Percentiles rank a stretch among this genome's conserved stretches.
phyloP scores from a whole-genome alignment of 495 filamentous ascomycete genomes.

The Talaromyces ruber region DNA sequence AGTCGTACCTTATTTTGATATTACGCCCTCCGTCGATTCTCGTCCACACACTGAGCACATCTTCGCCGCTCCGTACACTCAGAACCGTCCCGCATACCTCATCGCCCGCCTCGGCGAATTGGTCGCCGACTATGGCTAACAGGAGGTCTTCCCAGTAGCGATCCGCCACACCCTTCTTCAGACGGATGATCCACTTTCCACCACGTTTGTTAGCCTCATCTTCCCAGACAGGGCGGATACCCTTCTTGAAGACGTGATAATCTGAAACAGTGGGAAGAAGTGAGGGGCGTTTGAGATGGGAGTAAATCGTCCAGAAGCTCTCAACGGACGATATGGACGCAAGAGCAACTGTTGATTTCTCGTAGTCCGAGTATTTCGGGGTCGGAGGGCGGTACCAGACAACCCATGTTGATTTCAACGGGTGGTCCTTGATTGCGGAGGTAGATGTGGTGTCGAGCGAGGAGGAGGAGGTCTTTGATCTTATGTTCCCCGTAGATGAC shows the following conservation, averaged over 20 bases:
- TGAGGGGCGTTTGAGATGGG: constrained; percentile 84
- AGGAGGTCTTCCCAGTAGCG: constrained; percentile 97
- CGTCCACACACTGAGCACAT: constrained; percentile 96
- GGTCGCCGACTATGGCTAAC: constrained; percentile 85
- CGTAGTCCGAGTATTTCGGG: constrained; percentile 95
- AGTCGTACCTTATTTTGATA: constrained; percentile 84
- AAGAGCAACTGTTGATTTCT: constrained; percentile 87
- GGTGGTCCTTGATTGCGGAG: constrained; percentile 39
- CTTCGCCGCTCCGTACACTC: constrained; percentile 90
- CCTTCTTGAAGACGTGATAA: constrained; percentile 97
- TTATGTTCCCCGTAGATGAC: constrained; percentile 38
- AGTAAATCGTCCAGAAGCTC: constrained; percentile 89
- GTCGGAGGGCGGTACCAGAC: constrained; percentile 96
- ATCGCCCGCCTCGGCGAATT: constrained; percentile 87
- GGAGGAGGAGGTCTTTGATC: constrained; percentile 31
- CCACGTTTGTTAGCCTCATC: constrained; percentile 94
- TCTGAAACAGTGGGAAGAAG: constrained; percentile 86
- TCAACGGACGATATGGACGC: constrained; percentile 75
- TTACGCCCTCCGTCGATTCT: constrained; percentile 84
- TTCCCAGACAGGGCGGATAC: constrained; percentile 96
- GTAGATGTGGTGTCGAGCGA: constrained; percentile 22
- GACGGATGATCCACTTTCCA: constrained; percentile 91
- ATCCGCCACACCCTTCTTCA: constrained; percentile 95
- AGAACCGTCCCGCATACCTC: constrained; percentile 93
- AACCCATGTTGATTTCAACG: constrained; percentile 81